These are phyloP conservation scores for Cladosporium sp. DNA, from an alignment of 2,329 filamentous ascomycete species.

Conservation along the genomic window DNA sequence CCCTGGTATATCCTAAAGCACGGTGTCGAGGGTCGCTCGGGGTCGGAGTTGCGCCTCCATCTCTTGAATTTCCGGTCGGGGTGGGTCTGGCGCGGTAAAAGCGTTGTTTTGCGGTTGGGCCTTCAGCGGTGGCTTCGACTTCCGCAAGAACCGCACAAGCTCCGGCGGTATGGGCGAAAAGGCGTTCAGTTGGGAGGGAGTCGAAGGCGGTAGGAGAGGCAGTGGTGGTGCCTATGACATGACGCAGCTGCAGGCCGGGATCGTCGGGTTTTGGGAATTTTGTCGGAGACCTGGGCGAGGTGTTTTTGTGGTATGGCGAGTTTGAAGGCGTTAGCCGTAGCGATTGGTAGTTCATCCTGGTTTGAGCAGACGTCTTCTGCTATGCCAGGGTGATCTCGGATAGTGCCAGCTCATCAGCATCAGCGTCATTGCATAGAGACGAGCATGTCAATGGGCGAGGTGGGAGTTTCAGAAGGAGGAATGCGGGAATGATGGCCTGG, in stretches of 20 bases:
- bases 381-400: slow-evolving; percentile 21
- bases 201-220: slow-evolving; percentile 82
- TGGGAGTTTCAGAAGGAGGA: neutral
- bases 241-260: slow-evolving; percentile 62
- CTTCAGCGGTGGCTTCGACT: slow-evolving; percentile 52
- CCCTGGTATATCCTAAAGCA: slow-evolving; percentile 26
- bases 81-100: slow-evolving; percentile 70
- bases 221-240: slow-evolving; percentile 88
- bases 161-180: slow-evolving; percentile 87
- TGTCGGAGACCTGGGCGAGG: slow-evolving; percentile 54
- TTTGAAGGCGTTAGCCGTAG: slow-evolving; percentile 62
- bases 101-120: slow-evolving; percentile 63
- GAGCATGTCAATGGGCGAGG: slow-evolving; percentile 6
- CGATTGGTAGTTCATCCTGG: slow-evolving; percentile 38
- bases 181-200: slow-evolving; percentile 61
- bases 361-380: slow-evolving; percentile 2
- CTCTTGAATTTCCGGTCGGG: slow-evolving; percentile 17
- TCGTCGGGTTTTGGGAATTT: slow-evolving; percentile 42
- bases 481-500: slow-evolving; percentile 8
- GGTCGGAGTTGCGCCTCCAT: slow-evolving; percentile 22
- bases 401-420: slow-evolving; percentile 14
- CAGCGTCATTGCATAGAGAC: slow-evolving; percentile 16
- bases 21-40: slow-evolving; percentile 23
- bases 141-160: slow-evolving; percentile 88
- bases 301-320: slow-evolving; percentile 56